These are phyloP conservation scores for Acanthamoeba healyi DNA, from an alignment of 208 protist species.

Conservation along the genomic window DNA sequence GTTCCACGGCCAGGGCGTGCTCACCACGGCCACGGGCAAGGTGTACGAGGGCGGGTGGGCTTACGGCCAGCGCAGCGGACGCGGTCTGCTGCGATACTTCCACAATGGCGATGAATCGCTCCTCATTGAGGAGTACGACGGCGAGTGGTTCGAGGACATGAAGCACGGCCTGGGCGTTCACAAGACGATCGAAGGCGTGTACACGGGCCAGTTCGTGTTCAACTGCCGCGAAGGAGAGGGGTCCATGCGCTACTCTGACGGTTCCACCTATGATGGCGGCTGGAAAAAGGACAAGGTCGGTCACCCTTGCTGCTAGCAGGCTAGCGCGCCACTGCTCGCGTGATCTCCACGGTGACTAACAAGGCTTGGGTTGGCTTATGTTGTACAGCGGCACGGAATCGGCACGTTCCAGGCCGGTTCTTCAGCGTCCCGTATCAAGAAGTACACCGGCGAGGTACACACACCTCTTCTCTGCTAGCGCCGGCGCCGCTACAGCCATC, in stretches of 20 bases:
- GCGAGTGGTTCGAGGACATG: conserved; percentile 40
- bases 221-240: not conserved
- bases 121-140: conserved; percentile 21
- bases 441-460: not conserved
- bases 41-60: conserved; percentile 33
- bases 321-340: too few species aligned
- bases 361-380: too few species aligned
- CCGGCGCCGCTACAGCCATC: too few species aligned
- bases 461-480: not conserved
- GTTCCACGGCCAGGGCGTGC: not conserved
- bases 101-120: not conserved
- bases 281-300: conserved; percentile 35
- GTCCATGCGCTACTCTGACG: conserved; percentile 4
- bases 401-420: not conserved
- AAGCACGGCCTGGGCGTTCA: conserved; percentile 8
- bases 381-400: conserved; percentile 13
- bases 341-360: too few species aligned
- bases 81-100: not conserved
- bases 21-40: not conserved
- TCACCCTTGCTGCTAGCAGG: too few species aligned
- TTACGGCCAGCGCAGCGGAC: not conserved
- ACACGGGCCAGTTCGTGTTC: conserved; percentile 17
- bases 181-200: conserved; percentile 8
- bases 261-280: conserved; percentile 1
- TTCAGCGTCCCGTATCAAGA: not conserved